Evolutionary conservation across 2,329 filamentous ascomycete species (phyloP).

Genomic region (Ophiocordyceps camponoti-floridani): DNA sequence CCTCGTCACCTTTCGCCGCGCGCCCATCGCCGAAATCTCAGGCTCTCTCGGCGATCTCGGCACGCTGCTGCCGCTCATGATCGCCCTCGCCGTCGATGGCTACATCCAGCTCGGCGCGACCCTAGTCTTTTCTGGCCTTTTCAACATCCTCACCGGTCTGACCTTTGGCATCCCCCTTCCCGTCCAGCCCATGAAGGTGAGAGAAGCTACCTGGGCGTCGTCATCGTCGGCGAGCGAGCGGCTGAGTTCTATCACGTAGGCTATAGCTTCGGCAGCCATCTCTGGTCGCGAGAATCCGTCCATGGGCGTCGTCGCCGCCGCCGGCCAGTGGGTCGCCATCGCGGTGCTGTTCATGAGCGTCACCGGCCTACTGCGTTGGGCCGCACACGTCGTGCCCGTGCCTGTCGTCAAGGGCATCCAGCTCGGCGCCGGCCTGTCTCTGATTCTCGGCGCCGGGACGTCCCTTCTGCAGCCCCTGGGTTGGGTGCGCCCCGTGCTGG

Average conservation of each 20-base stretch:
- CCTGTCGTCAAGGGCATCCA: slow-evolving; percentile 92
- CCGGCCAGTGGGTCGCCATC: slow-evolving; percentile 53
- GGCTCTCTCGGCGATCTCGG: slow-evolving; percentile 78
- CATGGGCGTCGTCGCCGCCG: slow-evolving; percentile 53
- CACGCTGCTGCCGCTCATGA: slow-evolving; percentile 75
- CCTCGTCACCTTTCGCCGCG: slow-evolving; percentile 24
- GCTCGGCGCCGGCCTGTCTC: slow-evolving; percentile 71
- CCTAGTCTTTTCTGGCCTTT: slow-evolving; percentile 72
- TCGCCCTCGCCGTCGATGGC: slow-evolving; percentile 60
- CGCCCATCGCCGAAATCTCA: slow-evolving; percentile 55
- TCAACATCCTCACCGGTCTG: slow-evolving; percentile 68
- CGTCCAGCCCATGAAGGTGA: slow-evolving; percentile 68
- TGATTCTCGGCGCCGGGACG: slow-evolving; percentile 60
- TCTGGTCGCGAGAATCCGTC: slow-evolving; percentile 36
- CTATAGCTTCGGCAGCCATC: slow-evolving; percentile 83
- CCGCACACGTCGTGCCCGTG: slow-evolving; percentile 58
- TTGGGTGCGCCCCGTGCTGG: slow-evolving; percentile 51
- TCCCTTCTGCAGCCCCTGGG: slow-evolving; percentile 48
- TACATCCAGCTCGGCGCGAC: slow-evolving; percentile 73
- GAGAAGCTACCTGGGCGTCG: background rate
- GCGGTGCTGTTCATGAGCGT: slow-evolving; percentile 60
- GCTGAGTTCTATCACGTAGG: slow-evolving; percentile 20
- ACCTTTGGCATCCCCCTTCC: slow-evolving; percentile 79
- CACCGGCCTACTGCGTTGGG: slow-evolving; percentile 61
- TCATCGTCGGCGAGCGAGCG: background rate